phyloP scores from a whole-genome alignment of 2,329 filamentous ascomycete species.

The Annulohypoxylon truncatum region DNA sequence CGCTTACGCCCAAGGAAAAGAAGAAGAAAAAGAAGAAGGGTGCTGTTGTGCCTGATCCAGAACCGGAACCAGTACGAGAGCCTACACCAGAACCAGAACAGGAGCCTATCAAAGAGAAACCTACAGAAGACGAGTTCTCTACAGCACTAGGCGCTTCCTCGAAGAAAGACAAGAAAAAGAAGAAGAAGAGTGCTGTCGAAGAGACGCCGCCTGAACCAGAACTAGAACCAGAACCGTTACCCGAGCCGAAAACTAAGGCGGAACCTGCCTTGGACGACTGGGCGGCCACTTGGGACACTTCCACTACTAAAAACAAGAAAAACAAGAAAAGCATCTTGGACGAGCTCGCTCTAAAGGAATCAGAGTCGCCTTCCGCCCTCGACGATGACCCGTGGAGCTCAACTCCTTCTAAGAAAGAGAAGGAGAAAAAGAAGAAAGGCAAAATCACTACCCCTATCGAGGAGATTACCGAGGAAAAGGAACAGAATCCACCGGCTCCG shows the following conservation, averaged over 20 bases:
- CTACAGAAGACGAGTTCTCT: constrained; percentile 41
- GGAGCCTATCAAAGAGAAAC: constrained; percentile 41
- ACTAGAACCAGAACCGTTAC: constrained; percentile 27
- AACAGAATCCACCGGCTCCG: constrained; percentile 39
- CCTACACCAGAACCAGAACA: constrained; percentile 39
- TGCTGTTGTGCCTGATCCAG: constrained; percentile 35
- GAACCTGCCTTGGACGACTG: constrained; percentile 51
- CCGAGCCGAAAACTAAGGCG: constrained; percentile 13
- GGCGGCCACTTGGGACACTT: constrained; percentile 46
- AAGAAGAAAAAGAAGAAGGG: constrained; percentile 50
- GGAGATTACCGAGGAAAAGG: constrained; percentile 47
- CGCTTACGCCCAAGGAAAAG: constrained; percentile 47
- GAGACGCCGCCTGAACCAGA: constrained; percentile 49
- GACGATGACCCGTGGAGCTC: constrained; percentile 45
- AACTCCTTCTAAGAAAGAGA: constrained; percentile 48
- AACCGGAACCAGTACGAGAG: constrained; percentile 21
- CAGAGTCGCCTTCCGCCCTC: constrained; percentile 17
- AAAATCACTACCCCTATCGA: constrained; percentile 49
- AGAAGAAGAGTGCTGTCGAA: constrained; percentile 42
- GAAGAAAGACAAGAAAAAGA: constrained; percentile 50
- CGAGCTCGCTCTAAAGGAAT: constrained; percentile 23
- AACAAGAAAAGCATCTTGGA: constrained; percentile 51
- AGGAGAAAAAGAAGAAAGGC: constrained; percentile 62
- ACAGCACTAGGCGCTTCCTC: constrained; percentile 20
- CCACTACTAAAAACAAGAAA: constrained; percentile 46